Evolutionary conservation across 208 protist species (phyloP), one percentile per base, ranked within the genome.

Genomic region (Wallacemonas sp.): DNA sequence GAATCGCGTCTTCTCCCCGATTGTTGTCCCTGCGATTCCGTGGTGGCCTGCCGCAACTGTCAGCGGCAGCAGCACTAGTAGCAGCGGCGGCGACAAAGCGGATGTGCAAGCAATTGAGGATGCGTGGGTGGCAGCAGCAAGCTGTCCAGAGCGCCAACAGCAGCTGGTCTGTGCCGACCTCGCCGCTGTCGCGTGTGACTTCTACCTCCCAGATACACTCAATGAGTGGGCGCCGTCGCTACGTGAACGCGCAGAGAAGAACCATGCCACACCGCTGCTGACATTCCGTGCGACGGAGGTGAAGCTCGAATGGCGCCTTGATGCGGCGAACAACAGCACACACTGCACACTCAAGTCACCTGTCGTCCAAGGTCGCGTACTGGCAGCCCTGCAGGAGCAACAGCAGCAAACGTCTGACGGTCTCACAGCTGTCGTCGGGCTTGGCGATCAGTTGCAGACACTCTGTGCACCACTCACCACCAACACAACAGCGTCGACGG

Each of bases 1-100:
- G 11, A 70, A 68, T 38, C 73, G 72, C 26, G 64, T 71, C 32
- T 80, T 79, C 39, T 56, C 39, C 44, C 33, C 44, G 61, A 54
- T 26, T 16, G 30, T 68, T 33, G 41, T 72, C 30, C 46, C n/a
- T 1, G 74, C 57, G 44, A 32, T 68, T 14, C 69, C 75, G n/a
- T 86, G 74, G 74, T 58, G 52, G 52, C n/a, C 9, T 11, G 14
- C 30, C 12, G 52, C 9, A 12, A 21, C n/a, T n/a, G n/a, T n/a
- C n/a, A n/a, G n/a, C n/a, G n/a, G n/a, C n/a, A n/a, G n/a, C n/a
- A n/a, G 12, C 52, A 32, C 24, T 30, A 32, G 17, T 17, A 55
- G 21, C 26, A 14, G 36, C 36, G 6, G 36, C 36, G 36, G 6
- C 14, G 36, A 14, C 9, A n/a, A 24, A 16, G 23, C 26, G 47